phyloP scores from a whole-genome alignment of 2,329 filamentous ascomycete species.

The Dactylellina cionopaga region DNA sequence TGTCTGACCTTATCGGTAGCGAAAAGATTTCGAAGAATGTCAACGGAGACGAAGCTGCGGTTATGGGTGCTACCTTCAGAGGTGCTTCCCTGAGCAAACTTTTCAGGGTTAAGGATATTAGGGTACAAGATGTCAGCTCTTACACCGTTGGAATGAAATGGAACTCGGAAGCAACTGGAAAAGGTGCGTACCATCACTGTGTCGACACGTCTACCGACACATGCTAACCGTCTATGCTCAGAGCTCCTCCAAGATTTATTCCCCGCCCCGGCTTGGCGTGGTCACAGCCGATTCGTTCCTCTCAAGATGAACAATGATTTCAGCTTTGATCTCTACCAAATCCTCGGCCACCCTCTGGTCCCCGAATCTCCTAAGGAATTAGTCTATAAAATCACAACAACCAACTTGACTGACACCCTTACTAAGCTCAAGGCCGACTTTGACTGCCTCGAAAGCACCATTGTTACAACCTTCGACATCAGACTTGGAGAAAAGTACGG shows the following conservation, averaged over 20 bases:
- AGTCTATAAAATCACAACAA: conserved; percentile 76
- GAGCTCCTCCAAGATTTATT: conserved; percentile 84
- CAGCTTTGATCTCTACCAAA: conserved; percentile 65
- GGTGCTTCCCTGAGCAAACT: conserved; percentile 90
- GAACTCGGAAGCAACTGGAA: conserved; percentile 68
- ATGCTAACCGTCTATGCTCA: conserved; percentile 21
- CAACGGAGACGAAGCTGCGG: conserved; percentile 95
- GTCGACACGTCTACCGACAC: conserved; percentile 52
- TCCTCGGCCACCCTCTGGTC: conserved; percentile 57
- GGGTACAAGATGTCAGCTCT: conserved; percentile 77
- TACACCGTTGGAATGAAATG: conserved; percentile 82
- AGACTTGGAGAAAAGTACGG: conserved; percentile 78
- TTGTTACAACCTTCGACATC: conserved; percentile 81
- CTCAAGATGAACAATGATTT: conserved; percentile 83
- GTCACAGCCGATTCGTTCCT: conserved; percentile 82
- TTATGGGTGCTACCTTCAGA: conserved; percentile 94
- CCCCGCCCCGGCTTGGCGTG: conserved; percentile 77
- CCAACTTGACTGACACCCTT: conserved; percentile 87
- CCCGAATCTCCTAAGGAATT: conserved; percentile 64
- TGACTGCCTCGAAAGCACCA: conserved; percentile 78
- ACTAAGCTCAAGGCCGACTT: conserved; percentile 79
- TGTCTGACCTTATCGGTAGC: conserved; percentile 80
- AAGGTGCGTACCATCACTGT: conserved; percentile 42
- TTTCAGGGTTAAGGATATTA: conserved; percentile 98
- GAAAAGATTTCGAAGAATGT: conserved; percentile 90